Base-by-base conservation (phyloP, 2,329 filamentous ascomycete genomes). In the Aspergillus costaricaensis region DNA sequence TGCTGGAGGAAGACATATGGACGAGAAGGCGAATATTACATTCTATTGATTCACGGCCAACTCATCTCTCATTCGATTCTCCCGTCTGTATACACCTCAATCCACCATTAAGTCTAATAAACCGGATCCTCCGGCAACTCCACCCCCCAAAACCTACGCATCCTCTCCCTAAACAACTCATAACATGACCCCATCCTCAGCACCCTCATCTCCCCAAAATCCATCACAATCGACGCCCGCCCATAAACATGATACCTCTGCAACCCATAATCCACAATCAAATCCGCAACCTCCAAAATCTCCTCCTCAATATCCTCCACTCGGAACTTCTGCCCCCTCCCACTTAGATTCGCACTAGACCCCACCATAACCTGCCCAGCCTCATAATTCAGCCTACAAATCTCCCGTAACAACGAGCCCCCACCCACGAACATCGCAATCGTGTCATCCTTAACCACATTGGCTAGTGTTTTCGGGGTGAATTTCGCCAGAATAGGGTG, bases 281-380 rank as follows among this genome's bases (percentile, higher is more conserved):
- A 7, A 43, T 58, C 55, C 47, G 55, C 55, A 7, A 44, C 55
- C 6, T 23, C 27, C 9, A 23, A 25, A 19, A 58, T 27, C 32
- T 60, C 57, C 4, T 48, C 12, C n/a, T 68, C 66, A 23, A 68
- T 62, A 59, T 68, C 63, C 30, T 65, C 57, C 0, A 68, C 53
- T 0, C 61, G 50, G 7, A 65, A 64, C 30, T 63, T 62, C 27
- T 64, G 62, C 3, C 66, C 66, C 1, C n/a, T 5, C 4, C 65
- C 65, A 0, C 65, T 61, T 2, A 67, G 2, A 51, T 68, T 68
- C 10, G 66, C 66, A 54, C 55, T 60, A 12, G 63, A 59, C 1
- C 66, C 66, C 5, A 68, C 21, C 57, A 65, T 61, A 1, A 62
- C 4, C 48, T 54, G 47, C 15, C 62, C 63, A 0, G n/a, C 23